Conservation (phyloP, 2,329 filamentous ascomycete genomes). For the Zymoseptoria passerinii region DNA sequence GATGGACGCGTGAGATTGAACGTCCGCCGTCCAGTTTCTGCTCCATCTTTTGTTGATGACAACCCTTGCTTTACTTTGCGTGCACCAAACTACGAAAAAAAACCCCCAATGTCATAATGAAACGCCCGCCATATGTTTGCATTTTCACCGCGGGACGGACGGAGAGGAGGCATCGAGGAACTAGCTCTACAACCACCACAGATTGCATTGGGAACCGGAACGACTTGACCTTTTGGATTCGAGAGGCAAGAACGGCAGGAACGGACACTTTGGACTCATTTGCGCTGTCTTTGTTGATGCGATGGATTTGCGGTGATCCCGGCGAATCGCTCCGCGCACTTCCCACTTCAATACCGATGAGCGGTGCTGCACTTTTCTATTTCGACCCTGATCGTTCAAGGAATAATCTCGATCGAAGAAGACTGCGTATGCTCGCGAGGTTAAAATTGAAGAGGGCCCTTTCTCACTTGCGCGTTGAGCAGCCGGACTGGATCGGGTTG, state of each 20-base stretch:
- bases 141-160: neutral
- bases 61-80: neutral
- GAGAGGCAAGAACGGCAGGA: neutral
- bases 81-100: neutral
- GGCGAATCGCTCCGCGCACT: constrained; percentile 3
- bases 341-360: constrained; percentile 13
- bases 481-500: constrained; percentile 6
- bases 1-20: constrained; percentile 68
- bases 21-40: neutral
- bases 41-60: neutral
- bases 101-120: neutral
- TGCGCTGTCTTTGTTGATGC: constrained; percentile 1
- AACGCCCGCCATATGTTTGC: neutral
- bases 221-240: neutral
- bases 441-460: constrained; percentile 27
- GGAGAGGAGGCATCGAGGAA: neutral
- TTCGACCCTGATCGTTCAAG: neutral
- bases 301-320: neutral
- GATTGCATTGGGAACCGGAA: neutral
- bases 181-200: neutral
- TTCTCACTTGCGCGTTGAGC: constrained; percentile 22
- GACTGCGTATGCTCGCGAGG: constrained; percentile 21
- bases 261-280: constrained; percentile 1
- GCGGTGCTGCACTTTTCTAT: neutral
- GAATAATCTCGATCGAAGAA: neutral